Conservation (phyloP, 306 rosid genomes). For the Senna tora region DNA sequence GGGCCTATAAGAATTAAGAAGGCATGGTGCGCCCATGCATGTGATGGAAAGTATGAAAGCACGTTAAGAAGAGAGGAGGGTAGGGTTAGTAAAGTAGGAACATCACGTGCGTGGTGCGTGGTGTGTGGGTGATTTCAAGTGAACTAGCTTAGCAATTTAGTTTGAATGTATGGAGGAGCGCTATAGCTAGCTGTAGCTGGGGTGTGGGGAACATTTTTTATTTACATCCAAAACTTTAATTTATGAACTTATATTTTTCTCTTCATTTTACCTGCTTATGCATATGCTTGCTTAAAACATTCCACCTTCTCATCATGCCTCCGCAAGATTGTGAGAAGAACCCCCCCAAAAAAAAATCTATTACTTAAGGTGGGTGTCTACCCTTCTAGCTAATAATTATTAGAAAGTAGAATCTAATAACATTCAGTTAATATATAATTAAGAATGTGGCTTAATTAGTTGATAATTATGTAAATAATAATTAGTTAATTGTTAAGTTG, state of each 20-base stretch:
- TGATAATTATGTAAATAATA: too few species aligned
- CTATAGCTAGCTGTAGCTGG: too few species aligned
- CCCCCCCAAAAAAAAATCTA: slow-evolving; percentile 7
- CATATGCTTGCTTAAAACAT: slow-evolving; percentile 20
- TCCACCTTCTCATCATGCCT: slow-evolving; percentile 29
- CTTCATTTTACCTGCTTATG: slow-evolving; percentile 10
- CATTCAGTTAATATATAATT: too few species aligned
- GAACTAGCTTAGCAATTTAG: too few species aligned
- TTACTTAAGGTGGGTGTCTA: neutral
- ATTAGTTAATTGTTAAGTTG: too few species aligned
- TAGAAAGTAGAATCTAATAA: too few species aligned
- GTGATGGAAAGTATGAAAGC: slow-evolving; percentile 29
- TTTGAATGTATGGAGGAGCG: too few species aligned
- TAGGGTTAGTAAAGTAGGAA: neutral
- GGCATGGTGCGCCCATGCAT: slow-evolving; percentile 7
- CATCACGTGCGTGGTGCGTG: slow-evolving; percentile 32
- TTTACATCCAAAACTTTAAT: too few species aligned
- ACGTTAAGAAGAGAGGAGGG: slow-evolving; percentile 16
- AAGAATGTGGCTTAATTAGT: too few species aligned
- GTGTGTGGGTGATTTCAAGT: slow-evolving; percentile 22
- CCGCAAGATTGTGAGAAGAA: neutral
- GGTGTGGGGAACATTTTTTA: neutral
- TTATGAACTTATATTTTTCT: too few species aligned
- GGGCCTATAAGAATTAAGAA: neutral
- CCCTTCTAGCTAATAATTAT: neutral